Conservation (phyloP, 2,329 filamentous ascomycete species). For the Juglanconis oblonga region DNA sequence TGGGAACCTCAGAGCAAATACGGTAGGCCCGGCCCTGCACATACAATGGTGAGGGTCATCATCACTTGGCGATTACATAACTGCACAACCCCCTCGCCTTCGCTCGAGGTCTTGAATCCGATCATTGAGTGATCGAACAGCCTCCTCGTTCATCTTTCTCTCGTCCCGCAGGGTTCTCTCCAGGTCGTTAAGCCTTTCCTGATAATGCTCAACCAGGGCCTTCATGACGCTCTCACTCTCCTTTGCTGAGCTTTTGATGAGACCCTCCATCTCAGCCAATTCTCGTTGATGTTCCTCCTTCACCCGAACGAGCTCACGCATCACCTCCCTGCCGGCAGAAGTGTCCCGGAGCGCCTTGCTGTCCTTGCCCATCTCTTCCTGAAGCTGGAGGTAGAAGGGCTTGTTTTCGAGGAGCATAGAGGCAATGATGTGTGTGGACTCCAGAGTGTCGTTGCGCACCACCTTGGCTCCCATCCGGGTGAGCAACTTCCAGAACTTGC, state of each 20-base stretch:
- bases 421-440: constrained; percentile 23
- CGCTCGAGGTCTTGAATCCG: constrained; percentile 25
- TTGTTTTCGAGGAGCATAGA: constrained; percentile 51
- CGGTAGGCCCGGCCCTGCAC: not conserved
- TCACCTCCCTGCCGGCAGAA: constrained; percentile 49
- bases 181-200: constrained; percentile 22
- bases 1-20: not conserved
- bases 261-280: constrained; percentile 52
- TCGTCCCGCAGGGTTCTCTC: constrained; percentile 26
- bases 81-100: constrained; percentile 18
- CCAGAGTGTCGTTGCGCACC: constrained; percentile 21
- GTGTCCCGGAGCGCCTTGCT: constrained; percentile 47
- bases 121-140: constrained; percentile 22
- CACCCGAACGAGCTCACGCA: constrained; percentile 54
- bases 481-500: constrained; percentile 37
- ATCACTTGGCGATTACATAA: constrained; percentile 22
- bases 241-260: constrained; percentile 24
- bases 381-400: constrained; percentile 61
- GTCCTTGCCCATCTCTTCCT: constrained; percentile 59
- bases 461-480: constrained; percentile 30
- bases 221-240: constrained; percentile 24
- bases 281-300: constrained; percentile 59
- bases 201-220: constrained; percentile 27
- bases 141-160: constrained; percentile 26
- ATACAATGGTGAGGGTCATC: no score